Percentiles rank a stretch among this genome's conserved stretches.
Conservation (phyloP, 768 basidiomycete species). For the Coprinopsis strossmayeri region DNA sequence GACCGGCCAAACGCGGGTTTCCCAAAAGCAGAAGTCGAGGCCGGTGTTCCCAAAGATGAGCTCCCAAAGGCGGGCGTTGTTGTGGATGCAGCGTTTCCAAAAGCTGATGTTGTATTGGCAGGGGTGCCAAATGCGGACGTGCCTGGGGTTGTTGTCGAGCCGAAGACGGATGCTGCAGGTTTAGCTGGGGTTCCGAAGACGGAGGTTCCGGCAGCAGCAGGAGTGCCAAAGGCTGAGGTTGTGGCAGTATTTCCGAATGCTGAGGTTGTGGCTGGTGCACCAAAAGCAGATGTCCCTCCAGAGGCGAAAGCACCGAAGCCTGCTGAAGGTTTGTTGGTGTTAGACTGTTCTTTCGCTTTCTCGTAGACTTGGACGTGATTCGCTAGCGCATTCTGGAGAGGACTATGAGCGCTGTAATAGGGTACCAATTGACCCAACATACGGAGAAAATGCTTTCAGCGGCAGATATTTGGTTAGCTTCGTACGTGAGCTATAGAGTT, state of each 20-base stretch:
- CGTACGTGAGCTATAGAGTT: conserved; percentile 40
- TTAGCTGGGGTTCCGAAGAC: conserved; percentile 18
- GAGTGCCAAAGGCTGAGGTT: conserved; percentile 21
- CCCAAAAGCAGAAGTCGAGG: conserved; percentile 18
- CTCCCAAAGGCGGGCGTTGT: conserved; percentile 23
- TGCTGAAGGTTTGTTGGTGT: conserved; percentile 12
- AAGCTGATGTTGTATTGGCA: conserved; percentile 21
- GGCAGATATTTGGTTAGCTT: conserved; percentile 44
- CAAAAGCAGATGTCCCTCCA: conserved; percentile 12
- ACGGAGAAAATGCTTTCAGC: conserved; percentile 45
- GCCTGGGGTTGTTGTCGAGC: conserved; percentile 14
- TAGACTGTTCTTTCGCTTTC: not conserved
- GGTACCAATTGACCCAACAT: conserved; percentile 7
- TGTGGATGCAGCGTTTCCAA: conserved; percentile 18
- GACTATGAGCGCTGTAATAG: not conserved
- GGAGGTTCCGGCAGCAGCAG: conserved; percentile 10
- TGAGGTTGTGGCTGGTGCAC: conserved; percentile 11
- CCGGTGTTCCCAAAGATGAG: conserved; percentile 23
- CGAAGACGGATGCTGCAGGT: conserved; percentile 29
- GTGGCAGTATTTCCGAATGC: conserved; percentile 19
- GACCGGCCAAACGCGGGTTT: conserved; percentile 24
- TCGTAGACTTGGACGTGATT: not conserved
- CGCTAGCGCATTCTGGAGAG: conserved; percentile 35
- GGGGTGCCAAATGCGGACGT: conserved; percentile 34
- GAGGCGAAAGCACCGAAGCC: conserved; percentile 5